These are phyloP conservation scores for Dactylellina drechsleri DNA, from an alignment of 2,329 filamentous ascomycete genomes.

Conservation along the genomic window DNA sequence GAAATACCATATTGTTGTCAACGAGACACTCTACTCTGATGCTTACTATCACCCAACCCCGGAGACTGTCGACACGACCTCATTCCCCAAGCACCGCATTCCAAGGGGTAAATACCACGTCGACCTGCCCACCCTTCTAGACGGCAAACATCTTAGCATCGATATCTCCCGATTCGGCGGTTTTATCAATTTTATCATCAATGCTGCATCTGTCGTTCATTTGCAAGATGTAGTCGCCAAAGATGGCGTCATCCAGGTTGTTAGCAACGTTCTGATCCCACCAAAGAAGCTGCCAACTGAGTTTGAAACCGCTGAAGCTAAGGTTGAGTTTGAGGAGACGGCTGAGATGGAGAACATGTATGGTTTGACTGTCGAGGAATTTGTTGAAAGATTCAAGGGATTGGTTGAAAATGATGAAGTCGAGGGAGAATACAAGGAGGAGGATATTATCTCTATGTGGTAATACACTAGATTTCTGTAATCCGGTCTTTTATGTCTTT, in stretches of 20 bases:
- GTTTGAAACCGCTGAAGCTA: conserved; percentile 7
- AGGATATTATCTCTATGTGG: conserved; percentile 39
- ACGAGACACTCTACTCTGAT: conserved; percentile 84
- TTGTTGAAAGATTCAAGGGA: conserved; percentile 41
- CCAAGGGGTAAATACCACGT: conserved; percentile 70
- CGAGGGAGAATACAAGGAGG: conserved; percentile 33
- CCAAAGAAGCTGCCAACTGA: conserved; percentile 64
- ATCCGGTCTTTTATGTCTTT: background rate
- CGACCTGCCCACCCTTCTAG: conserved; percentile 78
- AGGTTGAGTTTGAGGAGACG: background rate
- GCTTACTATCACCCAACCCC: conserved; percentile 63
- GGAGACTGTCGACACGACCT: conserved; percentile 44
- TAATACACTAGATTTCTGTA: background rate
- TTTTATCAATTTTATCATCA: conserved; percentile 77
- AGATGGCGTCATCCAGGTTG: conserved; percentile 85
- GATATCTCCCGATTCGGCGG: conserved; percentile 77
- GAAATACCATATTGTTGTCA: conserved; percentile 79
- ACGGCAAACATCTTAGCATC: conserved; percentile 73
- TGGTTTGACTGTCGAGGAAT: conserved; percentile 39
- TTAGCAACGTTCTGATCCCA: conserved; percentile 78
- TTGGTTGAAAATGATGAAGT: conserved; percentile 23
- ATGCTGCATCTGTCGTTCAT: conserved; percentile 73
- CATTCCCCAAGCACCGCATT: conserved; percentile 43
- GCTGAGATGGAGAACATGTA: conserved; percentile 18
- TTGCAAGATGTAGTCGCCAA: conserved; percentile 76